These are phyloP conservation scores for Leptomonas pyrrhocoris DNA, from an alignment of 208 protist species.

Conservation along the genomic window DNA sequence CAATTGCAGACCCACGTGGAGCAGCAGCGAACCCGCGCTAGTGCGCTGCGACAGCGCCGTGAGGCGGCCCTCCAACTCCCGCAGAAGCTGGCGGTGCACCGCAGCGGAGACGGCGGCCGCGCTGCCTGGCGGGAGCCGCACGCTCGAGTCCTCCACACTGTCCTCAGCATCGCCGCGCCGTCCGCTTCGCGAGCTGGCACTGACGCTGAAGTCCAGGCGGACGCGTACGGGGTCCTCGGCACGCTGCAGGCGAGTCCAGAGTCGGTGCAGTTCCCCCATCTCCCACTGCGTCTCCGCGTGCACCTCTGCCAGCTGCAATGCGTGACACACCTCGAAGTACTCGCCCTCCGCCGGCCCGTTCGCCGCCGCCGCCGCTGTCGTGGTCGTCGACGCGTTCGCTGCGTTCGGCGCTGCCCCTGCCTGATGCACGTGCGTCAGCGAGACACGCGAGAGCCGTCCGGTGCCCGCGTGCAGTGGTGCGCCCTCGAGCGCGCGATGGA, in stretches of 20 bases:
- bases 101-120: conserved; percentile 25
- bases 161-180: neutral
- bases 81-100: conserved; percentile 17
- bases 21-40: conserved; percentile 1
- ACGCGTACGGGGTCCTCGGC: neutral
- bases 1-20: neutral
- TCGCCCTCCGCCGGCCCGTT: conserved; percentile 12
- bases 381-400: neutral
- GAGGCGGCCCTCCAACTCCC: conserved; percentile 17
- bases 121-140: conserved; percentile 6
- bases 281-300: conserved; percentile 28
- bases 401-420: neutral
- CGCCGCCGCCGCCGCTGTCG: neutral
- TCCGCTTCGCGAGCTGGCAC: neutral
- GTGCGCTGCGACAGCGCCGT: conserved; percentile 20
- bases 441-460: neutral
- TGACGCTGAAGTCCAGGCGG: neutral
- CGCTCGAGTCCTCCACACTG: neutral
- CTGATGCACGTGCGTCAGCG: neutral
- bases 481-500: conserved; percentile 31
- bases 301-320: conserved; percentile 30
- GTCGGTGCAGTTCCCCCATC: conserved; percentile 20
- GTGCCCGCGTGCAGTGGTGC: neutral
- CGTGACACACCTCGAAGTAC: conserved; percentile 35
- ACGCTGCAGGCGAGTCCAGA: conserved; percentile 6